phyloP scores from a whole-genome alignment of 139 green algal genomes.

The Coelastrella sp. region DNA sequence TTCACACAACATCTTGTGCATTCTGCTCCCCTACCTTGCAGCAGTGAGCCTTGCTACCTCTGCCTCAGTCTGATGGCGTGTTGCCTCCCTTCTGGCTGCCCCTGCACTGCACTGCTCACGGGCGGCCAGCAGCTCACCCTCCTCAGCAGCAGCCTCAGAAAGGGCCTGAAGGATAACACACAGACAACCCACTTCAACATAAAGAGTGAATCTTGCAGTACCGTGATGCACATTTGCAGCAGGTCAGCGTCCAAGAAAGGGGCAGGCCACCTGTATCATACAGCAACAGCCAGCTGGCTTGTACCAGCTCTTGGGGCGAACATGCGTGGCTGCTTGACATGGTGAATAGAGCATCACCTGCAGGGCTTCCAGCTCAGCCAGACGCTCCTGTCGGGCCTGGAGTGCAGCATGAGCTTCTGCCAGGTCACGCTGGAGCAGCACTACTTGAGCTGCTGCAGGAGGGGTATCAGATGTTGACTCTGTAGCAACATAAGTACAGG shows the following conservation, averaged over 20 bases:
- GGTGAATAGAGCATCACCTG: background rate
- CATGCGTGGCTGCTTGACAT: background rate
- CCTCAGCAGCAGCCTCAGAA: constrained; percentile 21
- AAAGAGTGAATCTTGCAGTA: too few species aligned
- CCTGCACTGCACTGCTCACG: constrained; percentile 43
- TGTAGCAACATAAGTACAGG: background rate
- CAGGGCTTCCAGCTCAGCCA: constrained; percentile 55
- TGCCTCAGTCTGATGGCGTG: constrained; percentile 56
- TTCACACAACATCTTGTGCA: too few species aligned
- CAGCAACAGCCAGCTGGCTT: too few species aligned
- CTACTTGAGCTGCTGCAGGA: constrained; percentile 16
- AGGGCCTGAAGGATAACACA: constrained; percentile 45
- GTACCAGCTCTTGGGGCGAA: too few species aligned
- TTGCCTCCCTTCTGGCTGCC: constrained; percentile 30
- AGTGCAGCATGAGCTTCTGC: constrained; percentile 38
- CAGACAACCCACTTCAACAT: background rate
- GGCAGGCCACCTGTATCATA: too few species aligned
- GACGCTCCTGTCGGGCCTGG: constrained; percentile 47
- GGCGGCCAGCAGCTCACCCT: constrained; percentile 52
- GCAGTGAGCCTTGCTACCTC: constrained; percentile 56
- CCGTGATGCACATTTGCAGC: too few species aligned
- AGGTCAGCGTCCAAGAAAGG: too few species aligned
- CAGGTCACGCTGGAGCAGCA: constrained; percentile 49
- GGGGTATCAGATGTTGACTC: constrained; percentile 13
- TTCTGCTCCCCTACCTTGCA: constrained; percentile 32